These are phyloP conservation scores for Penicillium ochrochloron DNA, from an alignment of 495 filamentous ascomycete genomes.

Conservation along the genomic window DNA sequence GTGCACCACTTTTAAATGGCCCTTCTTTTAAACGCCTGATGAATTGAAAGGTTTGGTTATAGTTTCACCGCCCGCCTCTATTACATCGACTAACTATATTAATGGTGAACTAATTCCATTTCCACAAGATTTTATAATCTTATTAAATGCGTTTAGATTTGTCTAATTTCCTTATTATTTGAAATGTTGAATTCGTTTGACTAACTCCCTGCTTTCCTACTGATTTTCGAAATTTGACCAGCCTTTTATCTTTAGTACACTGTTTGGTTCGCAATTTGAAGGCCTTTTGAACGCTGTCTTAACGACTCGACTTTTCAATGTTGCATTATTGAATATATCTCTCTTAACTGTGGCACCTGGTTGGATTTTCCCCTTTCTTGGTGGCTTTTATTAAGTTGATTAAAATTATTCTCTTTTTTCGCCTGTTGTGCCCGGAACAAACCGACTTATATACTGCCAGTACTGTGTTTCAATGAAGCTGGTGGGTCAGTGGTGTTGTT, in stretches of 20 bases:
- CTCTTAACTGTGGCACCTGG: neutral
- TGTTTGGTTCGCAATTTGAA: neutral
- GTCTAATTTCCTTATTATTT: conserved; percentile 1
- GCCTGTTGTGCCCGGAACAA: neutral
- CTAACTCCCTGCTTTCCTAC: neutral
- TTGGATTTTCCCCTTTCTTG: neutral
- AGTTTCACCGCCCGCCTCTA: neutral
- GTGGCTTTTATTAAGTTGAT: neutral
- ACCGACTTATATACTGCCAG: neutral
- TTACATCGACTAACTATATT: conserved; percentile 3
- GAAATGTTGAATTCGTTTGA: neutral
- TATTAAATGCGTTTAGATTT: neutral
- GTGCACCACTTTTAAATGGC: neutral
- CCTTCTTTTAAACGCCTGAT: conserved; percentile 2
- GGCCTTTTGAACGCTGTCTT: neutral
- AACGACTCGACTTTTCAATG: conserved; percentile 1
- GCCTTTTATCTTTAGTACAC: conserved; percentile 1
- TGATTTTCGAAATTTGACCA: conserved; percentile 2
- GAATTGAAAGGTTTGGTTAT: neutral
- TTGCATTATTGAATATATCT: conserved; percentile 1
- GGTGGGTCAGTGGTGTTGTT: no score
- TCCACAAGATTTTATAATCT: neutral
- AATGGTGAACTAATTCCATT: conserved; percentile 5
- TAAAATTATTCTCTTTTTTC: neutral
- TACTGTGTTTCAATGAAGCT: neutral